Base-by-base conservation (phyloP, 768 basidiomycete species). In the Flagelloscypha sp. region DNA sequence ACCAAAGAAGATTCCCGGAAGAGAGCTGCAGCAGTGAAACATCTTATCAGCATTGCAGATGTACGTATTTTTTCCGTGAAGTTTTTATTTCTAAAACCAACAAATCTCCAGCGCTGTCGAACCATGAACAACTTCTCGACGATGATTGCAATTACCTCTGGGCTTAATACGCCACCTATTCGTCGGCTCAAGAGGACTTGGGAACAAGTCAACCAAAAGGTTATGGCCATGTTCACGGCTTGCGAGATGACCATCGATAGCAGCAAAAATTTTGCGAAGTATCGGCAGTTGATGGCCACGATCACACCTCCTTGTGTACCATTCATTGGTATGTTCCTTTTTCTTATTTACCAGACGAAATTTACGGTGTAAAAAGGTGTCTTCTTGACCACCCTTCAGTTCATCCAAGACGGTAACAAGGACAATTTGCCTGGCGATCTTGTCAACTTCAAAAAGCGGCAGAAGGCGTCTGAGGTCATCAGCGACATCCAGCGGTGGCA, bases 401-500 rank as follows among this genome's bases (percentile, higher is more conserved):
- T 98, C 59, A 94, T 95, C 54, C 89, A 95, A 59, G 95, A 97
- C 48, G 95, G 94, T 7, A 90, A 88, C 51, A 82, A 84, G 33
- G 88, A 98, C 62, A 76, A 70, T 46, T 65, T 95, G 7, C 71
- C 72, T 12, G 83, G 77, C 6, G 72, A 74, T 37, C 64, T 94
- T 44, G 80, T 98, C 61, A 97, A 98, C 63, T 98, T 98, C 64
- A 77, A 81, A 52, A 99, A 99, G 59, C 84, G 94, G 12, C 82
- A 88, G 49, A 87, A 87, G 59, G 81, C 90, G 0, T 89, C 92
- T n/a, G 93, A 95, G 53, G 86, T 98, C 47, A 89, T 99, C 48
- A 79, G 81, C 44, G 92, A 97, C 55, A 97, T 99, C 55, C 87
- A 95, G 55, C 82, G 88, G 19, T 97, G 93, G 78, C 95, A 99